Percentiles rank a stretch among this genome's conserved stretches.
These are phyloP conservation scores for Aspergillus cejpii DNA, from an alignment of 2,329 filamentous ascomycete species.

Conservation along the genomic window DNA sequence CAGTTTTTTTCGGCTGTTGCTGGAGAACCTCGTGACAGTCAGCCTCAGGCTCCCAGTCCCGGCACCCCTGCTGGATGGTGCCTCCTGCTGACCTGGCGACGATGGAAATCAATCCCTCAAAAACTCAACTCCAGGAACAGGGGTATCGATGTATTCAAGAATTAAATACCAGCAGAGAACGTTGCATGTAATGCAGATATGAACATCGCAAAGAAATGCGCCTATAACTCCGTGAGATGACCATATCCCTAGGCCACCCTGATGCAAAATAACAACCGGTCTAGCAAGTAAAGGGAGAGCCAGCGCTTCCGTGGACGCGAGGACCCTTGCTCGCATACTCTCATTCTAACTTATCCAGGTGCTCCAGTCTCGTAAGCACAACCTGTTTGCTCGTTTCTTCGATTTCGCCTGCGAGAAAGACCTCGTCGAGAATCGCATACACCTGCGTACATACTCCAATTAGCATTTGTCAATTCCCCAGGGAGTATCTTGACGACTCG, in stretches of 20 bases:
- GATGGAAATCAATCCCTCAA: background rate
- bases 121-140: background rate
- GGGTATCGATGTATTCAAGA: conserved; percentile 6
- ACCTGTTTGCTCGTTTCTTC: conserved; percentile 99
- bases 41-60: background rate
- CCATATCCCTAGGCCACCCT: conserved; percentile 14
- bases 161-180: background rate
- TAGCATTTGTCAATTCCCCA: conserved; percentile 4
- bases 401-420: conserved; percentile 95
- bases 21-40: background rate
- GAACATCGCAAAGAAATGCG: conserved; percentile 3
- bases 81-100: too few relatives aligned
- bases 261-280: conserved; percentile 12
- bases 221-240: conserved; percentile 17
- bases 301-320: background rate
- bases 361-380: conserved; percentile 85
- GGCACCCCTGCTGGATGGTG: too few relatives aligned
- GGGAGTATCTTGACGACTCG: background rate
- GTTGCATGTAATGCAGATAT: conserved; percentile 2
- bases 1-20: conserved; percentile 29
- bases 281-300: background rate
- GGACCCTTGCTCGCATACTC: background rate
- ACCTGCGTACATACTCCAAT: conserved; percentile 49
- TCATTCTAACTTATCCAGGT: conserved; percentile 92
- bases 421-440: conserved; percentile 96